Evolutionary conservation across 2,329 filamentous ascomycete species (phyloP), one percentile per base, ranked within the genome.

Genomic region (Clarireedia sp.): DNA sequence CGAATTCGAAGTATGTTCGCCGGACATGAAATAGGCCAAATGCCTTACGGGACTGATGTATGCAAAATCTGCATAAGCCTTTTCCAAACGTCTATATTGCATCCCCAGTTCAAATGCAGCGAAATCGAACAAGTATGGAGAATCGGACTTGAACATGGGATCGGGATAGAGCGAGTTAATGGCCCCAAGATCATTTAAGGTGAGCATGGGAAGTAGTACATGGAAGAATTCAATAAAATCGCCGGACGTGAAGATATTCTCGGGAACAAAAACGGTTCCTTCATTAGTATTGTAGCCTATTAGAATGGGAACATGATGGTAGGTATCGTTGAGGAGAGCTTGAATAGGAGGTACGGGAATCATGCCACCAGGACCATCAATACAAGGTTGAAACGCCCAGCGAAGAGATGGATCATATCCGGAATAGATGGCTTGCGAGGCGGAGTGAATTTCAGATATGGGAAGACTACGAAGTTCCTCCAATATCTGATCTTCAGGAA

Each of bases 251-350:
- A 73, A 70, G 52, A 78, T 73, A 6, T 67, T 62, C 14, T 72
- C 67, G 0, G 83, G 78, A 0, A 88, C 78, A 64, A 89, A 89
- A 38, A 75, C 67, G 0, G 81, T 77, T 16, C 85, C 86, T 67
- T 90, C 86, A 63, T 89, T 83, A 40, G 81, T 79, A 68, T 83
- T 85, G 72, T 83, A 89, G 7, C 86, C 86, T 0, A 84, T 87
- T 48, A 90, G 70, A 48, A 89, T 76, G 7, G 83, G 81, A 7
- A 85, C 73, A 59, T 75, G 74, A 61, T 83, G 74, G 66, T 76
- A 80, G 16, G 72, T 68, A 0, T 76, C 73, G 0, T 75, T 70
- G 24, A 73, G 67, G 81, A 81, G 86, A n/a, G 77, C 75, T n/a
- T 75, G 71, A 12, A 85, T 73, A 3, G 85, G 85, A 10, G 78